Conservation (phyloP, 257 asterid genomes). For the Coffea eugenioides region DNA sequence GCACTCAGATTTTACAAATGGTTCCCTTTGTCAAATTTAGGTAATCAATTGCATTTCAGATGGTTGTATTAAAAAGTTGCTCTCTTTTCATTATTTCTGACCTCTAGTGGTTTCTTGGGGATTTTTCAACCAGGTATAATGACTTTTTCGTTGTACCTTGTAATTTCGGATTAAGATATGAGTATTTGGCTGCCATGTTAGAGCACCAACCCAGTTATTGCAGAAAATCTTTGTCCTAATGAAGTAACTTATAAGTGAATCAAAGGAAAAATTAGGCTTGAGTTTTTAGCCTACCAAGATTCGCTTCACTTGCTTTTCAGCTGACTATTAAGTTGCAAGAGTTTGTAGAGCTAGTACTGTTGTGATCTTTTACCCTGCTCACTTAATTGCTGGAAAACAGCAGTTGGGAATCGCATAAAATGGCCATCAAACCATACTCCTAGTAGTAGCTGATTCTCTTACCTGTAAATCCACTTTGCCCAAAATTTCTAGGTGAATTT, state of each 20-base stretch:
- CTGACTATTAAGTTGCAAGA: neutral
- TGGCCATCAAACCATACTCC: neutral
- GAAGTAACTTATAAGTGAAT: neutral
- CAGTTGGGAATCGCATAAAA: neutral
- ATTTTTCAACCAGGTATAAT: neutral
- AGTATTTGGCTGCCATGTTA: neutral
- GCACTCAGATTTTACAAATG: neutral
- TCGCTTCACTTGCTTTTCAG: neutral
- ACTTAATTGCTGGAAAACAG: neutral
- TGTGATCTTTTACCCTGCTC: neutral
- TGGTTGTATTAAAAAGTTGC: neutral
- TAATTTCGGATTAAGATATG: neutral
- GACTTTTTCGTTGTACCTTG: neutral
- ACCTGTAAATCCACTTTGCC: neutral
- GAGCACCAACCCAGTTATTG: neutral
- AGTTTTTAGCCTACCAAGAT: neutral
- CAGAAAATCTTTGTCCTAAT: neutral
- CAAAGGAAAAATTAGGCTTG: neutral
- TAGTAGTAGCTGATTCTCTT: neutral
- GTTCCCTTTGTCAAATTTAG: neutral
- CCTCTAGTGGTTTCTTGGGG: neutral
- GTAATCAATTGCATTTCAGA: neutral
- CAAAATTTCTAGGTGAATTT: neutral
- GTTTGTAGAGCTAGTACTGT: too few relatives aligned
- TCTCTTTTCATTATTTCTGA: neutral